phyloP scores from a whole-genome alignment of 495 filamentous ascomycete genomes.

The Lasiosphaeris hirsuta region DNA sequence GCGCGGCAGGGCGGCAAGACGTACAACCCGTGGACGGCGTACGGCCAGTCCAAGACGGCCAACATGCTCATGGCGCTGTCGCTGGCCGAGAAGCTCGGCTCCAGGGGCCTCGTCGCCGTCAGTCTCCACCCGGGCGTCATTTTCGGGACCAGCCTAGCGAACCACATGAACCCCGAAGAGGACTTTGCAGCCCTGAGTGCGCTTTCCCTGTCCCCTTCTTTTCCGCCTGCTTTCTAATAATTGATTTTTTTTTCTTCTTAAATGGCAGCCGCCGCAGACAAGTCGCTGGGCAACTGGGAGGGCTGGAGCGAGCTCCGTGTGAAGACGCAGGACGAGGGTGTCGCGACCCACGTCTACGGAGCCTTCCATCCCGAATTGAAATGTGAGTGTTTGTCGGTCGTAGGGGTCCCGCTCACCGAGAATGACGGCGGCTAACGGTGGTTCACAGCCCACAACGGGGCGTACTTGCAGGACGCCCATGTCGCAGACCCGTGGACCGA shows the following conservation, averaged over 20 bases:
- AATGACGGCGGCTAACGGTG: no score
- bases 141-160: slow-evolving; percentile 23
- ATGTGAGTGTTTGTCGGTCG: no score
- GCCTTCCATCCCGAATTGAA: no score
- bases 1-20: slow-evolving; percentile 37
- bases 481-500: slow-evolving; percentile 35
- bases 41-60: slow-evolving; percentile 52
- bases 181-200: slow-evolving; percentile 22
- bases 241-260: no score
- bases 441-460: slow-evolving; percentile 30
- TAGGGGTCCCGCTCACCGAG: no score
- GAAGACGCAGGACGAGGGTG: no score
- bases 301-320: no score
- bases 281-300: no score
- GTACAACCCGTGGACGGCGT: slow-evolving; percentile 48
- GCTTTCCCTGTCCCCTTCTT: neutral
- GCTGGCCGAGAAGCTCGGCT: slow-evolving; percentile 40
- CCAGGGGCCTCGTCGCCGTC: slow-evolving; percentile 29
- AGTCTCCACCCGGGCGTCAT: slow-evolving; percentile 48
- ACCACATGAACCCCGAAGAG: slow-evolving; percentile 28
- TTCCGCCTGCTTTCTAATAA: no score
- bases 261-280: no score
- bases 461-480: slow-evolving; percentile 37
- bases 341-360: no score
- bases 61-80: slow-evolving; percentile 49